These are phyloP conservation scores for Crithidia brevicula DNA, from an alignment of 208 protist species.

Conservation along the genomic window DNA sequence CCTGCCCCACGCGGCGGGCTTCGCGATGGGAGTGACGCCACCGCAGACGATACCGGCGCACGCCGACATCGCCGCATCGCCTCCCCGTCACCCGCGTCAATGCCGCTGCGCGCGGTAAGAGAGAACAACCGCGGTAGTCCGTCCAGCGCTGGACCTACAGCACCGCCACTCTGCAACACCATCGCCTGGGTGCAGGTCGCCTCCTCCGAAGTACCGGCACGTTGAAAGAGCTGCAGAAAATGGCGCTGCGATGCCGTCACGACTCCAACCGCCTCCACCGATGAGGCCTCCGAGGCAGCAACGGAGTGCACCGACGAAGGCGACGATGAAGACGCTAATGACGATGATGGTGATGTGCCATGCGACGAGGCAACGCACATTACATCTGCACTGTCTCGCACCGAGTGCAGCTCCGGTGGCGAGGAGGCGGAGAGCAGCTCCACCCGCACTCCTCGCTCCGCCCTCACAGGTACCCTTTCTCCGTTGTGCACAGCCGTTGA, in stretches of 20 bases:
- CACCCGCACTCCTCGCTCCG: no score
- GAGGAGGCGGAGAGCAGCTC: neutral
- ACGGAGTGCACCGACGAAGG: no score
- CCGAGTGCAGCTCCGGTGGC: neutral
- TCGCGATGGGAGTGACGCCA: neutral
- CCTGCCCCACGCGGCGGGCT: neutral
- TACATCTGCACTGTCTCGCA: no score
- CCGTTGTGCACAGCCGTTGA: no score
- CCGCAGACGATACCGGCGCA: neutral
- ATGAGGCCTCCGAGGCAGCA: slow-evolving; percentile 8
- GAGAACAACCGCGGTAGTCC: neutral
- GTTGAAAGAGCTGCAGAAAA: slow-evolving; percentile 22
- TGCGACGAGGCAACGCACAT: no score
- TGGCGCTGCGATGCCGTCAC: slow-evolving; percentile 28
- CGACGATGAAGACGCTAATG: neutral
- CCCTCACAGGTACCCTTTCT: no score
- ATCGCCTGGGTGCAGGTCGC: neutral
- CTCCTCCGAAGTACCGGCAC: no score
- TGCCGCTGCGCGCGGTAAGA: slow-evolving; percentile 7
- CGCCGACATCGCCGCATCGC: no score
- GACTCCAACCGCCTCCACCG: slow-evolving; percentile 20
- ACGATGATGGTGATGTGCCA: neutral
- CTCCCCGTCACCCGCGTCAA: neutral
- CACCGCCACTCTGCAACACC: neutral
- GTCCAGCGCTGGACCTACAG: neutral